Evolutionary conservation across 2,329 filamentous ascomycete genomes (phyloP).

Genomic region (Ceratocystis huliohia): DNA sequence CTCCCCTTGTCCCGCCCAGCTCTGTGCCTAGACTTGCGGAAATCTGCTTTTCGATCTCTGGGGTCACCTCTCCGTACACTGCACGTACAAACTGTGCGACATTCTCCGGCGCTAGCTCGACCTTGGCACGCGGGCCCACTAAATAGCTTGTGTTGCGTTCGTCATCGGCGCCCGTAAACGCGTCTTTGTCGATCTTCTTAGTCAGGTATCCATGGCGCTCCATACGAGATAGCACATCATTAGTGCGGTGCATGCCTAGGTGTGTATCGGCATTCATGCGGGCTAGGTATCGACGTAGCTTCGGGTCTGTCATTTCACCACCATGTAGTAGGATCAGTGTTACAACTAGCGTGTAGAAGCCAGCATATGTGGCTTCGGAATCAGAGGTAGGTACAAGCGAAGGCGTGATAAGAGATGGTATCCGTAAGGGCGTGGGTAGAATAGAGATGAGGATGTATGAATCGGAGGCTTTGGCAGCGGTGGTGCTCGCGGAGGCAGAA

Average conservation of each 20-base stretch:
- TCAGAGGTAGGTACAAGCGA: slow-evolving; percentile 51
- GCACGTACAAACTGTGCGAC: slow-evolving; percentile 56
- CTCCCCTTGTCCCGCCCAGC: slow-evolving; percentile 17
- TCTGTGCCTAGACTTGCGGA: slow-evolving; percentile 47
- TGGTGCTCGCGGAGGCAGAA: slow-evolving; percentile 23
- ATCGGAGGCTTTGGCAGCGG: slow-evolving; percentile 42
- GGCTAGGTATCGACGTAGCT: slow-evolving; percentile 61
- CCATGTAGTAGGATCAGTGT: slow-evolving; percentile 62
- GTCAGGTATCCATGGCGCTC: slow-evolving; percentile 74
- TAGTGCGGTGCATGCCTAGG: slow-evolving; percentile 62
- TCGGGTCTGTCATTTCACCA: slow-evolving; percentile 62
- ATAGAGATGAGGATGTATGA: slow-evolving; percentile 66
- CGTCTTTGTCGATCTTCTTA: slow-evolving; percentile 52
- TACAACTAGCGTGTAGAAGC: slow-evolving; percentile 68
- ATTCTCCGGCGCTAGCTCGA: slow-evolving; percentile 69
- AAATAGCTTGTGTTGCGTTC: slow-evolving; percentile 70
- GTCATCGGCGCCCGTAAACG: slow-evolving; percentile 24
- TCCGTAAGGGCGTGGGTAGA: slow-evolving; percentile 55
- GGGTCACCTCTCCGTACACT: slow-evolving; percentile 42
- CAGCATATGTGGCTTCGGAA: slow-evolving; percentile 68
- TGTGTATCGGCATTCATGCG: slow-evolving; percentile 64
- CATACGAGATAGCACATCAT: slow-evolving; percentile 60
- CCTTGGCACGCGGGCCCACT: slow-evolving; percentile 70
- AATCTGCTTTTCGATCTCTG: slow-evolving; percentile 48
- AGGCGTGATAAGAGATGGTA: slow-evolving; percentile 54